Conservation (phyloP, 345 rosid species). For the Acer negundo region DNA sequence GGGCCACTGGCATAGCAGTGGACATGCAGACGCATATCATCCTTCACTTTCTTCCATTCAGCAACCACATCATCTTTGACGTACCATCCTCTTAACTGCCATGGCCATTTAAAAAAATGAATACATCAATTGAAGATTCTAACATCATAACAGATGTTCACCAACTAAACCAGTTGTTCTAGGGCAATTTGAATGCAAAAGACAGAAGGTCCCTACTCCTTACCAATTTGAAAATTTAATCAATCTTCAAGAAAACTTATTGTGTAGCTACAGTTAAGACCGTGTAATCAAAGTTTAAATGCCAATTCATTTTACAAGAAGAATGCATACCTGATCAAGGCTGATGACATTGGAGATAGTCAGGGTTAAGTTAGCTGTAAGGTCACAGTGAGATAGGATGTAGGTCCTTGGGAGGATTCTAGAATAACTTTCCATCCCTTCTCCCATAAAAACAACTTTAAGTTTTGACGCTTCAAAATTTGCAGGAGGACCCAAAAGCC, state of each 20-base stretch:
- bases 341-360: slow-evolving; percentile 76
- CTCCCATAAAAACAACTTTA: slow-evolving; percentile 57
- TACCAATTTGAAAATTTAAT: neutral
- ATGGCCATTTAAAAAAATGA: neutral
- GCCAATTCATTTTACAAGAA: neutral
- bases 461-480: slow-evolving; percentile 85
- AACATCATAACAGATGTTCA: neutral
- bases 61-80: slow-evolving; percentile 88
- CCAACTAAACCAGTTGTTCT: neutral
- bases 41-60: slow-evolving; percentile 83
- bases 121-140: slow-evolving; percentile 1
- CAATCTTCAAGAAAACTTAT: neutral
- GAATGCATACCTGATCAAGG: slow-evolving; percentile 61
- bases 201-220: neutral
- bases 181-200: neutral
- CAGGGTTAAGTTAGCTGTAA: slow-evolving; percentile 83
- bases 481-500: slow-evolving; percentile 79
- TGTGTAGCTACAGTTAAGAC: neutral
- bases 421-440: slow-evolving; percentile 38
- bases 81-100: slow-evolving; percentile 84
- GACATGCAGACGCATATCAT: slow-evolving; percentile 57
- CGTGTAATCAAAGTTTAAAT: neutral
- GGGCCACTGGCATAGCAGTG: slow-evolving; percentile 89
- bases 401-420: slow-evolving; percentile 71
- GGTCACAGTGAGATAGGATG: slow-evolving; percentile 89